Evolutionary conservation across 2,329 filamentous ascomycete species (phyloP).

Genomic region (Aspergillus sp.): DNA sequence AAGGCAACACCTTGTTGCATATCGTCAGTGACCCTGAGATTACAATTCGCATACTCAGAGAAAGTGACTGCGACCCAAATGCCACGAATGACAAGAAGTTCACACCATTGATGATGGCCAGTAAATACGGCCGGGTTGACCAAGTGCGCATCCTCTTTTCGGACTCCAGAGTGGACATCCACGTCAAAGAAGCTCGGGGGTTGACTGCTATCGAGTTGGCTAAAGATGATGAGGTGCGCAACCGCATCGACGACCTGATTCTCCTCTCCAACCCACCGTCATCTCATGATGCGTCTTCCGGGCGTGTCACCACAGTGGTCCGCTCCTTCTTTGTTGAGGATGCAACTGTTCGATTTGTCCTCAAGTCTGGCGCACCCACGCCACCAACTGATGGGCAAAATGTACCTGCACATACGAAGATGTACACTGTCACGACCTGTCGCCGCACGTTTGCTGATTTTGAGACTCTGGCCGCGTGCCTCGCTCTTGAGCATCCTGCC

Average conservation of each 20-base stretch:
- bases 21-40: constrained; percentile 85
- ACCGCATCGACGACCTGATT: constrained; percentile 91
- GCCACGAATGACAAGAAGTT: constrained; percentile 93
- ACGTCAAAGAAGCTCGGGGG: constrained; percentile 79
- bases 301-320: constrained; percentile 87
- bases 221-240: constrained; percentile 96
- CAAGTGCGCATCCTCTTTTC: constrained; percentile 86
- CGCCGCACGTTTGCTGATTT: constrained; percentile 85
- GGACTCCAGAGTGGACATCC: constrained; percentile 82
- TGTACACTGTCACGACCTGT: constrained; percentile 87
- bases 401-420: constrained; percentile 63
- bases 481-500: constrained; percentile 86
- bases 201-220: constrained; percentile 93
- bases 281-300: constrained; percentile 62
- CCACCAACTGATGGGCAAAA: constrained; percentile 37
- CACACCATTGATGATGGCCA: constrained; percentile 95
- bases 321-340: constrained; percentile 97
- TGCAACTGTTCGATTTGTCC: constrained; percentile 83
- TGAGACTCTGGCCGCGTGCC: constrained; percentile 79
- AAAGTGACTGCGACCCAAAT: constrained; percentile 94
- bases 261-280: constrained; percentile 68
- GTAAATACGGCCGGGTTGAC: constrained; percentile 94
- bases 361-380: constrained; percentile 86
- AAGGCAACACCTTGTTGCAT: constrained; percentile 93
- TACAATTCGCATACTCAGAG: constrained; percentile 70